These are phyloP conservation scores for Teratosphaeria destructans DNA, from an alignment of 2,329 filamentous ascomycete genomes.

Conservation along the genomic window DNA sequence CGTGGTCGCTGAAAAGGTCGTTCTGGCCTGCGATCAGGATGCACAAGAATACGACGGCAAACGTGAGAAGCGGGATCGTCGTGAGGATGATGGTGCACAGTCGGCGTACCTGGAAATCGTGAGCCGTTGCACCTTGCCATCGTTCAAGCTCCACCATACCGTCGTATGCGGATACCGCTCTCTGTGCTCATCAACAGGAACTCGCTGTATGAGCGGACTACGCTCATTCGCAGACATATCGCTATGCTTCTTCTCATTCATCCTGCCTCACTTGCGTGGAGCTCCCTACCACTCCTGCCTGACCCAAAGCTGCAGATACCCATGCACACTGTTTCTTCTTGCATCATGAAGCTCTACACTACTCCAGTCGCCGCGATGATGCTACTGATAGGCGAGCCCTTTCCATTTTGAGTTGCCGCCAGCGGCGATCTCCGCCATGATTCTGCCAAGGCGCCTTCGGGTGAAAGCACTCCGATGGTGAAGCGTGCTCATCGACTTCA, in stretches of 20 bases:
- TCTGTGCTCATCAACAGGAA: slow-evolving; percentile 41
- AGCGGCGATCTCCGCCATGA: background rate
- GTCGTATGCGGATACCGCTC: slow-evolving; percentile 40
- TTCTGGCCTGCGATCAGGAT: slow-evolving; percentile 27
- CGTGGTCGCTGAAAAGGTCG: slow-evolving; percentile 24
- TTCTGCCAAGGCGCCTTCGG: background rate
- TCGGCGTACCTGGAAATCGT: slow-evolving; percentile 40
- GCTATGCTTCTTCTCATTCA: slow-evolving; percentile 5
- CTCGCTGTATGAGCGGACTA: slow-evolving; percentile 57
- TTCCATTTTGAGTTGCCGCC: background rate
- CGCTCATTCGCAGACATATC: slow-evolving; percentile 44
- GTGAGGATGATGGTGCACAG: slow-evolving; percentile 52
- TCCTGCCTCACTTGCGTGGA: background rate
- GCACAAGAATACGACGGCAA: slow-evolving; percentile 28
- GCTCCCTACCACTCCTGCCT: background rate
- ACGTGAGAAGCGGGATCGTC: slow-evolving; percentile 28
- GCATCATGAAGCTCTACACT: background rate
- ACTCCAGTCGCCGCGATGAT: background rate
- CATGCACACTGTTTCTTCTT: background rate
- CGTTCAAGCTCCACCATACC: slow-evolving; percentile 11
- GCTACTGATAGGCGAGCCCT: background rate
- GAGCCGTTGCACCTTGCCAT: background rate
- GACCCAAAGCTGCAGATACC: background rate
- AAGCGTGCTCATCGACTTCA: background rate
- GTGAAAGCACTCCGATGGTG: background rate